Evolutionary conservation across 257 asterid species (phyloP), one percentile per base, ranked within the genome.

Genomic region (Striga asiatica): DNA sequence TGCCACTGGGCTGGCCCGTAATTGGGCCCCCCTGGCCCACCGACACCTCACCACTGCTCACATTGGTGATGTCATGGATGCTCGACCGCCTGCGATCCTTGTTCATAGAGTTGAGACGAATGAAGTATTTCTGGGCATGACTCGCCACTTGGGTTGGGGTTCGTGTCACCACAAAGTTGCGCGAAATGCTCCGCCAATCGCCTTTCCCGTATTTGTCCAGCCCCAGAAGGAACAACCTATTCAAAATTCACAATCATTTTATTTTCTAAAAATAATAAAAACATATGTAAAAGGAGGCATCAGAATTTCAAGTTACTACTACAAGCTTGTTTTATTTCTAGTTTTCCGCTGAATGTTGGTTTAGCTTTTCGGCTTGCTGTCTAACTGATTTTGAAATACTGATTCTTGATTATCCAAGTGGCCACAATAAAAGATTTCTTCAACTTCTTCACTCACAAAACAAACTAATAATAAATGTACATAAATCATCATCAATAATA

Each of bases 111-210:
- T 83, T 86, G 54, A 89, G 54, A 46, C 93, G 95, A 9, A 89
- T 86, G 62, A 86, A 89, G 60, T 86, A 89, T 67, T 89, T 89
- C 58, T 89, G 98, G 1, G 98, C 95, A 41, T 89, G 98, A 68
- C 96, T 89, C 12, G 98, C 98, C 32, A 89, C 96, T 70, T 89
- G 98, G 0, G 96, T 89, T 13, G 96, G 98, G 3, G 94, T 89
- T 52, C 96, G 76, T 9, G 98, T 81, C 64, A 86, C 87, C 31
- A 89, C 95, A 51, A 78, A 86, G 63, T 89, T 86, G 1, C 97
- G 53, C 0, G 97, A 89, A 52, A 89, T 89, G 66, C 98, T 89
- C 67, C 94, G 60, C 98, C 97, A 89, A 53, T 86, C 96, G 13
- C 96, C 98, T 72, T 83, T 89, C 6, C 98, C 96, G 6, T 79